phyloP scores from a whole-genome alignment of 2,329 filamentous ascomycete species.

The Penicillium sp. region DNA sequence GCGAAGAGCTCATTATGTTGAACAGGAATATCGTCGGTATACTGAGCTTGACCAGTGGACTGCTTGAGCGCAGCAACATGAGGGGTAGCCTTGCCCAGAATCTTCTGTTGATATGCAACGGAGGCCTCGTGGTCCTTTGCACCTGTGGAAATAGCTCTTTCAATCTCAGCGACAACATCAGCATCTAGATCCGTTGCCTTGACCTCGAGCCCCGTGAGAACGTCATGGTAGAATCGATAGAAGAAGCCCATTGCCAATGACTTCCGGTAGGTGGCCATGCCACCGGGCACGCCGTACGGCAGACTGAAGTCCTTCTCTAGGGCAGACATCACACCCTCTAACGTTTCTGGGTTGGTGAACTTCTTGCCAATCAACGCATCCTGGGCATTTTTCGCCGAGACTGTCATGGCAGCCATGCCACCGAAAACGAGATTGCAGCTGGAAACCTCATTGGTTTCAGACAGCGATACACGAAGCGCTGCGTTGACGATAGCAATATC shows the following conservation, averaged over 20 bases:
- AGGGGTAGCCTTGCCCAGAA: constrained; percentile 81
- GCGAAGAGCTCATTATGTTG: constrained; percentile 88
- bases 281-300: constrained; percentile 86
- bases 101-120: constrained; percentile 75
- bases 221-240: constrained; percentile 94
- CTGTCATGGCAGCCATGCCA: constrained; percentile 90
- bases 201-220: constrained; percentile 62
- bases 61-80: constrained; percentile 94
- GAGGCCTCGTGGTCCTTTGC: constrained; percentile 76
- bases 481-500: constrained; percentile 97
- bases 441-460: constrained; percentile 69
- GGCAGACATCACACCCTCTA: constrained; percentile 87
- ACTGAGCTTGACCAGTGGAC: constrained; percentile 89
- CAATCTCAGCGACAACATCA: constrained; percentile 81
- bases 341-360: constrained; percentile 76
- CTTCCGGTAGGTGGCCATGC: constrained; percentile 96
- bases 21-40: constrained; percentile 90
- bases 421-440: constrained; percentile 85
- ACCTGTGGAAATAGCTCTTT: constrained; percentile 79
- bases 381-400: constrained; percentile 79
- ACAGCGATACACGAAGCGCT: constrained; percentile 74
- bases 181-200: constrained; percentile 63
- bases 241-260: constrained; percentile 91
- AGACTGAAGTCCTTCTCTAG: constrained; percentile 90
- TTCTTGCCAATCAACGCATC: constrained; percentile 75